These are phyloP conservation scores for Penicillium waksmanii DNA, from an alignment of 495 filamentous ascomycete genomes.

Conservation along the genomic window DNA sequence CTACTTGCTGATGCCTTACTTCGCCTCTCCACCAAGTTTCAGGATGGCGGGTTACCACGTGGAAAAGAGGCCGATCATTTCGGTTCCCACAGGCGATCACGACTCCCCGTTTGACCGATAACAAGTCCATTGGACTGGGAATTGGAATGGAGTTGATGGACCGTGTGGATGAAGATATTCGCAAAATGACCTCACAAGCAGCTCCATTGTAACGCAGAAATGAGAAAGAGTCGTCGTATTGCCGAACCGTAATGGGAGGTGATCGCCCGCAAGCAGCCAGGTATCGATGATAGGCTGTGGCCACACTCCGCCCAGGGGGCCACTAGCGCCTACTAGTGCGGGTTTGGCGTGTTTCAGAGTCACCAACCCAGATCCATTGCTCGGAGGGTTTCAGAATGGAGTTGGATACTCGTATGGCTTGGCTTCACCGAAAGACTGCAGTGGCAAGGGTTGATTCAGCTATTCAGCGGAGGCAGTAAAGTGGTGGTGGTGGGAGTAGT, in stretches of 20 bases:
- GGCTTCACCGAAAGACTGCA: not conserved
- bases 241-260: not conserved
- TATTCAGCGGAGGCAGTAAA: not conserved
- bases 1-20: conserved; percentile 7
- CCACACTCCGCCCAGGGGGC: conserved; percentile 13
- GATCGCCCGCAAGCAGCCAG: conserved; percentile 14
- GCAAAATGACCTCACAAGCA: conserved; percentile 5
- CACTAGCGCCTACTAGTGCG: conserved; percentile 26
- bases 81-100: not conserved
- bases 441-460: not conserved
- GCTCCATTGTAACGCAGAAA: not conserved
- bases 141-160: not conserved
- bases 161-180: not conserved
- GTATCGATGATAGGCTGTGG: conserved; percentile 23
- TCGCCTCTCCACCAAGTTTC: conserved; percentile 20
- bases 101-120: not conserved
- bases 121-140: not conserved
- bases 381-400: conserved; percentile 30
- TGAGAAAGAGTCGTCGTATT: not conserved
- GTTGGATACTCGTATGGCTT: conserved; percentile 4
- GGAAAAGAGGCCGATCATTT: conserved; percentile 21
- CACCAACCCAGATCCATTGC: conserved; percentile 28
- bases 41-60: conserved; percentile 21
- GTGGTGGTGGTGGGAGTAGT: too few species aligned
- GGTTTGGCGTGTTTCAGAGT: conserved; percentile 34